These are phyloP conservation scores for Litchi chinensis DNA, from an alignment of 345 rosid species.

Conservation along the genomic window DNA sequence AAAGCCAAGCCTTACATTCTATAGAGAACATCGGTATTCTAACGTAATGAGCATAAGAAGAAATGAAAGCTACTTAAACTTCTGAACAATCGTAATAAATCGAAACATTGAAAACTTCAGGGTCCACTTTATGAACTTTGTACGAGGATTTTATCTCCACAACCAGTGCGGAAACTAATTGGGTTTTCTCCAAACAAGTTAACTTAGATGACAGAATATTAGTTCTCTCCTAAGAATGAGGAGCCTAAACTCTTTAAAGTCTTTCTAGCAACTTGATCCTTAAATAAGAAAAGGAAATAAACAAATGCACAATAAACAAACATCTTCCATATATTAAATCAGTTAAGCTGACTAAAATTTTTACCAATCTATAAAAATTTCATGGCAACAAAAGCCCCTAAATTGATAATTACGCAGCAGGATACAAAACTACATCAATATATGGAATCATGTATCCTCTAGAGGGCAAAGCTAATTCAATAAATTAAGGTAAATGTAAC, in stretches of 20 bases:
- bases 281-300: not conserved
- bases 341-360: not conserved
- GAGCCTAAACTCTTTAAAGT: not conserved
- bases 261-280: not conserved
- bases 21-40: too few relatives aligned
- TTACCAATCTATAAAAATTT: not conserved
- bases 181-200: not conserved
- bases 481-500: too few relatives aligned
- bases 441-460: not conserved
- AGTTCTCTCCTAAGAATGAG: not conserved
- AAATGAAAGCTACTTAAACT: not conserved
- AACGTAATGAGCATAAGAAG: not conserved
- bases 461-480: not conserved
- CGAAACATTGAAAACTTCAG: not conserved
- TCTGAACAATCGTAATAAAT: not conserved
- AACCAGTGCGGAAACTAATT: not conserved
- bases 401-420: not conserved
- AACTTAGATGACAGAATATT: not conserved
- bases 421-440: not conserved
- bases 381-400: not conserved
- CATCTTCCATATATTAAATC: not conserved
- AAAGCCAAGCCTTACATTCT: not conserved
- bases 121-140: not conserved
- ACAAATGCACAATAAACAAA: not conserved
- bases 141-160: not conserved